phyloP scores from a whole-genome alignment of 2,329 filamentous ascomycete species.

The Ophiocordyceps robertsii region DNA sequence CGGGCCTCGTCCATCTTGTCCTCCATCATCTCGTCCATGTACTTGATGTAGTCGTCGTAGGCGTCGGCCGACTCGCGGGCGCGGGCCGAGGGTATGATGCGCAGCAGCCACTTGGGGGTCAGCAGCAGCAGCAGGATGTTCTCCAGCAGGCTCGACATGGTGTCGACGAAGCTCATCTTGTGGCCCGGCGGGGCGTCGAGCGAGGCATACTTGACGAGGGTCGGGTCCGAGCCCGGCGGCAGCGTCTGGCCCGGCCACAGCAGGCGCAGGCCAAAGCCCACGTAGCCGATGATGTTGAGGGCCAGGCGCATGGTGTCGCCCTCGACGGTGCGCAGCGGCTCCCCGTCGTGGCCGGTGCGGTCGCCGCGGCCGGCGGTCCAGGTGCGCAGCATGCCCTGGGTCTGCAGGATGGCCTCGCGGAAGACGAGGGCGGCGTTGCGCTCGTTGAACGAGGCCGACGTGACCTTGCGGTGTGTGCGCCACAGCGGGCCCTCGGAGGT shows the following conservation, averaged over 20 bases:
- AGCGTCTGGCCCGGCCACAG: conserved; percentile 49
- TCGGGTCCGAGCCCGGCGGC: conserved; percentile 26
- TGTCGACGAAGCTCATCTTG: conserved; percentile 51
- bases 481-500: conserved; percentile 56
- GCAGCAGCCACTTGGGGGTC: conserved; percentile 41
- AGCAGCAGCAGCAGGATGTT: conserved; percentile 50
- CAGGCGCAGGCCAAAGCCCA: conserved; percentile 55
- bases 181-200: conserved; percentile 36
- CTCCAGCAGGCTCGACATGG: conserved; percentile 47
- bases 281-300: conserved; percentile 46
- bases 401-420: conserved; percentile 47
- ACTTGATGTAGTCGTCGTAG: conserved; percentile 49
- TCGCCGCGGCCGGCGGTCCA: conserved; percentile 30
- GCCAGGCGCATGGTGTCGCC: conserved; percentile 51
- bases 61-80: conserved; percentile 39
- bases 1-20: conserved; percentile 37
- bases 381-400: conserved; percentile 42
- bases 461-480: conserved; percentile 61
- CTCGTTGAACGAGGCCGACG: conserved; percentile 62
- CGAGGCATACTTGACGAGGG: conserved; percentile 33
- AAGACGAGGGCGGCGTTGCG: conserved; percentile 59
- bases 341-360: conserved; percentile 7
- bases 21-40: conserved; percentile 56
- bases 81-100: conserved; percentile 35
- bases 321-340: conserved; percentile 41